Percentiles rank a stretch among this genome's conserved stretches.
Evolutionary conservation across 768 basidiomycete species (phyloP).

Genomic region (Mycena alexandri): DNA sequence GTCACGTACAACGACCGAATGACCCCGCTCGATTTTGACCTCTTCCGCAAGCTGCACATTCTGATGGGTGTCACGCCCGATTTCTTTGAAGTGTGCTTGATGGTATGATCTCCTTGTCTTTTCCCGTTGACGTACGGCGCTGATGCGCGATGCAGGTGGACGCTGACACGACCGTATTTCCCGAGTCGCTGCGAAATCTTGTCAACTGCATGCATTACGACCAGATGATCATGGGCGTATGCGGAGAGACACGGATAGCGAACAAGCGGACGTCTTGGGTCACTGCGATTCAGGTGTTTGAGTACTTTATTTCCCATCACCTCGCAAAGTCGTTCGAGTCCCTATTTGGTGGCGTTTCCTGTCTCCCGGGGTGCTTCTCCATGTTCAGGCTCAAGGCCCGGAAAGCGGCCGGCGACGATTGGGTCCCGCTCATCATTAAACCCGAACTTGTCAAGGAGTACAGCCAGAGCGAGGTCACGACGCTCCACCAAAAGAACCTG

Average conservation of each 20-base stretch:
- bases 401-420: conserved; percentile 89
- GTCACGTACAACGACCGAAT: conserved; percentile 99
- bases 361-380: conserved; percentile 99
- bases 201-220: conserved; percentile 99
- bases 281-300: conserved; percentile 97
- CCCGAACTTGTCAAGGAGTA: conserved; percentile 98
- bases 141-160: conserved; percentile 80
- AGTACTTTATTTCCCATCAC: conserved; percentile 99
- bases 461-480: conserved; percentile 92
- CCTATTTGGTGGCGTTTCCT: conserved; percentile 99
- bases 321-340: conserved; percentile 99
- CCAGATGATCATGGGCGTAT: conserved; percentile 98
- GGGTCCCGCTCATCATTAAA: conserved; percentile 97
- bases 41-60: conserved; percentile 95
- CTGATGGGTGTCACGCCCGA: conserved; percentile 99
- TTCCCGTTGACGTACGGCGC: conserved; percentile 24
- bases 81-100: conserved; percentile 96
- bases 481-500: conserved; percentile 97
- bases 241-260: conserved; percentile 98
- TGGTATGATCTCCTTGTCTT: conserved; percentile 80
- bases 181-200: conserved; percentile 88
- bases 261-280: conserved; percentile 99
- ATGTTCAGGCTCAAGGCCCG: conserved; percentile 99
- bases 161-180: conserved; percentile 96
- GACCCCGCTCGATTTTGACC: conserved; percentile 96